A percentile compares a stretch with the other conserved stretches of the same genome.
phyloP scores from a whole-genome alignment of 768 basidiomycete species.

The Calocera cornea region DNA sequence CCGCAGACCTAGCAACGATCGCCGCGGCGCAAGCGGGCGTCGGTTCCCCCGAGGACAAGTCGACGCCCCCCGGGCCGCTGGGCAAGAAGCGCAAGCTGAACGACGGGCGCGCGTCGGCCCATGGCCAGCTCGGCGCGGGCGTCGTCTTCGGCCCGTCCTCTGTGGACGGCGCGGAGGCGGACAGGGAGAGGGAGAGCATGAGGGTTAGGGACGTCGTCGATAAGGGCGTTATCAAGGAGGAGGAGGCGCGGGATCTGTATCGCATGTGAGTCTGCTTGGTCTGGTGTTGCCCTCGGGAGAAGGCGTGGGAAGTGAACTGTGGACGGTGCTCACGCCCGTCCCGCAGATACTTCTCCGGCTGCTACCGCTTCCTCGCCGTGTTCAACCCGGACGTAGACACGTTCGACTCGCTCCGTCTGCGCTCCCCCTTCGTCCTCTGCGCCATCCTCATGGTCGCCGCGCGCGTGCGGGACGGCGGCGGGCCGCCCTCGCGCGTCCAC shows the following conservation, averaged over 20 bases:
- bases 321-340: background rate
- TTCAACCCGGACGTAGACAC: constrained; percentile 76
- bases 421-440: constrained; percentile 87
- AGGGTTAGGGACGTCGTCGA: constrained; percentile 48
- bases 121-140: background rate
- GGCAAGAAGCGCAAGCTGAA: background rate
- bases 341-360: constrained; percentile 77
- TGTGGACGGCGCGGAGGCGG: background rate
- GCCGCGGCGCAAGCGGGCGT: background rate
- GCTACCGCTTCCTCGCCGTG: constrained; percentile 78
- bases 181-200: background rate
- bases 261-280: constrained; percentile 64
- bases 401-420: constrained; percentile 68
- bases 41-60: background rate
- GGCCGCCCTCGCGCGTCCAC: constrained; percentile 26
- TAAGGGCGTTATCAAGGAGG: constrained; percentile 64
- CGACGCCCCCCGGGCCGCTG: background rate
- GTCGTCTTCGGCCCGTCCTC: no score
- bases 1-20: background rate
- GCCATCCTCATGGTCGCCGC: constrained; percentile 90
- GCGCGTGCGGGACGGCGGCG: constrained; percentile 80
- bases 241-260: constrained; percentile 76
- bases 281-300: no score
- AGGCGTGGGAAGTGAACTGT: no score
- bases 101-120: background rate